These are phyloP conservation scores for Saturnispora hagleri DNA, from an alignment of 805 yeast species.

Conservation along the genomic window DNA sequence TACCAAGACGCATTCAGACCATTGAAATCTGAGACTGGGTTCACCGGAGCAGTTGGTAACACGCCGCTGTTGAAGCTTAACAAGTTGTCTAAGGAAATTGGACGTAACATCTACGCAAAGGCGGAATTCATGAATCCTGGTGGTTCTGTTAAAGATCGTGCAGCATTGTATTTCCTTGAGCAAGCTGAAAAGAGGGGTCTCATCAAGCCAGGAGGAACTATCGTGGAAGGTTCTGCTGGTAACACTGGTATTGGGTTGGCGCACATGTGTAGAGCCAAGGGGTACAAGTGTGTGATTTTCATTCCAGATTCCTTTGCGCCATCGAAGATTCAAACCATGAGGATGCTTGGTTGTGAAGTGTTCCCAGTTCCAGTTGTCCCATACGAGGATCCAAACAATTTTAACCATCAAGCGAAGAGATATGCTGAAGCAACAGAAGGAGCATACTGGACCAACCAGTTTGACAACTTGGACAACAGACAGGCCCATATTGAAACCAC, in stretches of 20 bases:
- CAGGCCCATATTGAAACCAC: conserved; percentile 86
- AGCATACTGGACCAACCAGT: conserved; percentile 94
- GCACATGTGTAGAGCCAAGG: conserved; percentile 69
- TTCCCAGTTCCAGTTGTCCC: conserved; percentile 87
- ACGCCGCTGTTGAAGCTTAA: conserved; percentile 71
- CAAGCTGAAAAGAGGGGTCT: conserved; percentile 69
- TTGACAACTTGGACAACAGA: conserved; percentile 79
- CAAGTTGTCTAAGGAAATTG: conserved; percentile 45
- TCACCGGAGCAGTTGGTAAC: conserved; percentile 84
- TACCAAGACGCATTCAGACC: conserved; percentile 47
- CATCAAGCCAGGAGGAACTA: conserved; percentile 70
- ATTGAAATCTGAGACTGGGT: conserved; percentile 53
- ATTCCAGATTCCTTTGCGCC: conserved; percentile 90
- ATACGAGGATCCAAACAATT: conserved; percentile 71
- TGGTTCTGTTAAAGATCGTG: conserved; percentile 87
- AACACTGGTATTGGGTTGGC: conserved; percentile 92
- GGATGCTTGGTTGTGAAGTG: conserved; percentile 77
- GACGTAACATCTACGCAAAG: conserved; percentile 75
- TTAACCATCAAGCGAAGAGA: conserved; percentile 78
- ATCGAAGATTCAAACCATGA: conserved; percentile 65
- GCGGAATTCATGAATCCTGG: conserved; percentile 94
- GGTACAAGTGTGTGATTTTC: conserved; percentile 78
- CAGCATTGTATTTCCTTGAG: conserved; percentile 67
- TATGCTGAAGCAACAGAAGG: conserved; percentile 70
- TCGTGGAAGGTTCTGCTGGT: conserved; percentile 95